Conservation (phyloP, 805 yeast species). For the Lachancea nothofagi region DNA sequence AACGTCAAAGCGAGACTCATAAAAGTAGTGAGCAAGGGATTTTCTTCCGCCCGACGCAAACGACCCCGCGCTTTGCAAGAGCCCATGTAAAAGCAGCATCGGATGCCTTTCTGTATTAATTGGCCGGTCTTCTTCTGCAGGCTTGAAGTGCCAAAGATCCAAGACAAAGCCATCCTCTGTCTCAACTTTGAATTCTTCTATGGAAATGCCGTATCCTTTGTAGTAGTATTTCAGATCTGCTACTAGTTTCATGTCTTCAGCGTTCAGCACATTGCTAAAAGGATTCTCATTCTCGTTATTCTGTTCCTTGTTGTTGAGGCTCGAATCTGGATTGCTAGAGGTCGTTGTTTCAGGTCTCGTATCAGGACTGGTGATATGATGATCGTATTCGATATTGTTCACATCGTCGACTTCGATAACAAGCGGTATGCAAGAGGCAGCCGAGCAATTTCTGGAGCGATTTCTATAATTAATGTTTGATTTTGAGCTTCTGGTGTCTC, state of each 20-base stretch:
- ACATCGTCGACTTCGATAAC: slow-evolving; percentile 15
- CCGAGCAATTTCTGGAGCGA: slow-evolving; percentile 13
- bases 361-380: slow-evolving; percentile 21
- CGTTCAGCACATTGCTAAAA: slow-evolving; percentile 21
- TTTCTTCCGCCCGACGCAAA: slow-evolving; percentile 77
- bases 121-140: slow-evolving; percentile 13
- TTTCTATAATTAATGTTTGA: slow-evolving; percentile 16
- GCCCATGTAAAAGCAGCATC: slow-evolving; percentile 74
- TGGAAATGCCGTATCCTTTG: slow-evolving; percentile 49
- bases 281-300: slow-evolving; percentile 20
- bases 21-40: slow-evolving; percentile 60
- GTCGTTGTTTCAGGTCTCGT: slow-evolving; percentile 14
- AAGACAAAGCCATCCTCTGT: slow-evolving; percentile 80
- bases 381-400: slow-evolving; percentile 29
- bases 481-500: slow-evolving; percentile 28
- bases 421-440: slow-evolving; percentile 20
- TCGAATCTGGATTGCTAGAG: not conserved
- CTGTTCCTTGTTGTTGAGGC: not conserved
- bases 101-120: slow-evolving; percentile 42
- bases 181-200: slow-evolving; percentile 52
- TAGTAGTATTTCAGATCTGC: slow-evolving; percentile 67
- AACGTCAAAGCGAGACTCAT: slow-evolving; percentile 64
- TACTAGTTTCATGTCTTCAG: slow-evolving; percentile 33
- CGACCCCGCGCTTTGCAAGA: slow-evolving; percentile 82
- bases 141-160: slow-evolving; percentile 47